Conservation (phyloP, 495 filamentous ascomycete species). For the Cetradonia linearis region DNA sequence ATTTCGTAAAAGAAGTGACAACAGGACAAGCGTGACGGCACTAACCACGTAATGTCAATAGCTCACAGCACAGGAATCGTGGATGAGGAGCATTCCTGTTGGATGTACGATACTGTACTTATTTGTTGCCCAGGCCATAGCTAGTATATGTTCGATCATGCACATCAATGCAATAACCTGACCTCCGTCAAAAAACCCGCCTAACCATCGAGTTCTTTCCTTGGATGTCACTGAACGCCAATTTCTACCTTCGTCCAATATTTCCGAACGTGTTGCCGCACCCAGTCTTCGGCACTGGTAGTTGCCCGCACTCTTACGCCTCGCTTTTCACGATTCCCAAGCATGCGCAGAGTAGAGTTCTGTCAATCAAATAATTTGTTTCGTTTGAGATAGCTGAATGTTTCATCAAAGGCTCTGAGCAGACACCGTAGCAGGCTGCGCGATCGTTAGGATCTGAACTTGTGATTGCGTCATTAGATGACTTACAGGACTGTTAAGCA, state of each 20-base stretch:
- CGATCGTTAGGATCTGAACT: background rate
- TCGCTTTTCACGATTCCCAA: background rate
- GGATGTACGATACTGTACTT: background rate
- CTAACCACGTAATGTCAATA: background rate
- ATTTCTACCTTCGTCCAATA: background rate
- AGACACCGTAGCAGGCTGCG: conserved; percentile 38
- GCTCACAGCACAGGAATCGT: background rate
- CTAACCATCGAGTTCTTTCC: background rate
- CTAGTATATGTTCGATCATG: conserved; percentile 5
- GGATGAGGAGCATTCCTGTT: background rate
- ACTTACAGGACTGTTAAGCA: conserved; percentile 88
- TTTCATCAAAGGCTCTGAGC: conserved; percentile 36
- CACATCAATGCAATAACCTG: conserved; percentile 4
- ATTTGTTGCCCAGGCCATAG: background rate
- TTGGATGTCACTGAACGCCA: background rate
- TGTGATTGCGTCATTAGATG: background rate
- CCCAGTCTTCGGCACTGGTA: conserved; percentile 2
- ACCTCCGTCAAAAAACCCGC: conserved; percentile 6
- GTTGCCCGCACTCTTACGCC: background rate
- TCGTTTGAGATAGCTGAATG: background rate
- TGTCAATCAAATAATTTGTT: background rate
- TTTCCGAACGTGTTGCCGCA: background rate
- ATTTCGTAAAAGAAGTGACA: background rate
- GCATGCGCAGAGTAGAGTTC: conserved; percentile 5
- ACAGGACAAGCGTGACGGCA: background rate